phyloP scores from a whole-genome alignment of 2,329 filamentous ascomycete species.

The Cercospora sojina region DNA sequence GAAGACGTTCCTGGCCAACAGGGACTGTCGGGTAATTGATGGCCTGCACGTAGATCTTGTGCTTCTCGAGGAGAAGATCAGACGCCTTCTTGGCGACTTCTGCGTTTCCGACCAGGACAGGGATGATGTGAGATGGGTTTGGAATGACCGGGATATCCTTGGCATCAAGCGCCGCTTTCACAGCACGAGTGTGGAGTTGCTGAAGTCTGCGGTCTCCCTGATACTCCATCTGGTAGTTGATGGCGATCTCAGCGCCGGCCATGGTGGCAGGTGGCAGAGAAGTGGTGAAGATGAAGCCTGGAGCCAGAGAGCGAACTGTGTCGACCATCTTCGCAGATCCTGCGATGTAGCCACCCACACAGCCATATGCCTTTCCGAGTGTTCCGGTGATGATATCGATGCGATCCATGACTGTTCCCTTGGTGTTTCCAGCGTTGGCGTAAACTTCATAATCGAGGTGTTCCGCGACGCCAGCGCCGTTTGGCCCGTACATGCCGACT shows the following conservation, averaged over 20 bases:
- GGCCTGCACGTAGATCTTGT: constrained; percentile 94
- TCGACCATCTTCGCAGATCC: constrained; percentile 84
- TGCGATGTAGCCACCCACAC: constrained; percentile 96
- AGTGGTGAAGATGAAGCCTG: constrained; percentile 98
- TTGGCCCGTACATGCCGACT: constrained; percentile 97
- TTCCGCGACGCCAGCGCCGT: constrained; percentile 93
- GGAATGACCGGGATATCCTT: constrained; percentile 94
- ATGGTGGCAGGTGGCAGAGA: constrained; percentile 94
- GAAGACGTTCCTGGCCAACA: constrained; percentile 93
- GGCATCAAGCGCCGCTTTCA: constrained; percentile 77
- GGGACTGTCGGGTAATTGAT: constrained; percentile 99
- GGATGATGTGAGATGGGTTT: constrained; percentile 95
- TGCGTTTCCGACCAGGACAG: constrained; percentile 89
- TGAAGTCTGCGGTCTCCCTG: constrained; percentile 86
- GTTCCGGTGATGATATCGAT: constrained; percentile 98
- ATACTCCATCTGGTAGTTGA: constrained; percentile 87
- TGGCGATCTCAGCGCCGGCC: constrained; percentile 87
- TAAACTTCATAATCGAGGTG: constrained; percentile 94
- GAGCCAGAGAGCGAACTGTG: constrained; percentile 87
- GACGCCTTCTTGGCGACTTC: constrained; percentile 89
- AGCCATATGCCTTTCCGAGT: constrained; percentile 95
- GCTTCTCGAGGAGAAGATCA: constrained; percentile 84
- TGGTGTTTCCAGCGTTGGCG: constrained; percentile 68
- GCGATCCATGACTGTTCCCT: constrained; percentile 89
- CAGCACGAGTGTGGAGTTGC: constrained; percentile 91